Evolutionary conservation across 2,329 filamentous ascomycete species (phyloP).

Genomic region (Talaromyces verruculosus): DNA sequence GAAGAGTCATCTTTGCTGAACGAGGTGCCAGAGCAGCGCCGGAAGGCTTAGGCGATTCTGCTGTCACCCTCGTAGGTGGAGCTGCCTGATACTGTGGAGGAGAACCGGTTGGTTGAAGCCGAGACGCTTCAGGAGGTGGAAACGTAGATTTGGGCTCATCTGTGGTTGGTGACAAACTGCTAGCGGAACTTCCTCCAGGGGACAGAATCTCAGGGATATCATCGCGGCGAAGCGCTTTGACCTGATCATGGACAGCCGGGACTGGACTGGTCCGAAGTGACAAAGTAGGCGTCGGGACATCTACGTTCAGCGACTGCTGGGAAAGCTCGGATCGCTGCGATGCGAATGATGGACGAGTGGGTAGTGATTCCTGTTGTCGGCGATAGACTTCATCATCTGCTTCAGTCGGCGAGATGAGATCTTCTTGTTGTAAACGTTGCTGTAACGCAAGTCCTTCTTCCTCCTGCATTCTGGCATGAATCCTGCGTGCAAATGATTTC

Average conservation of each 20-base stretch:
- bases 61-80: background rate
- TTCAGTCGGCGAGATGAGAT: slow-evolving; percentile 33
- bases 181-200: slow-evolving; percentile 24
- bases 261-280: slow-evolving; percentile 32
- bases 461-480: slow-evolving; percentile 54
- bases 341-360: slow-evolving; percentile 28
- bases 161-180: slow-evolving; percentile 17
- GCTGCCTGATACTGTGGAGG: slow-evolving; percentile 8
- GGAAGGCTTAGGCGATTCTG: slow-evolving; percentile 7
- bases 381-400: slow-evolving; percentile 24
- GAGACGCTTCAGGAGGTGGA: slow-evolving; percentile 12
- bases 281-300: slow-evolving; percentile 29
- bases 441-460: slow-evolving; percentile 55
- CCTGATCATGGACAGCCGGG: slow-evolving; percentile 24
- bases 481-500: slow-evolving; percentile 47
- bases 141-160: slow-evolving; percentile 8
- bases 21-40: slow-evolving; percentile 19
- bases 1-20: slow-evolving; percentile 35
- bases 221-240: slow-evolving; percentile 29
- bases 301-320: slow-evolving; percentile 20
- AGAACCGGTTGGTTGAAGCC: background rate
- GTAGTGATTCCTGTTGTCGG: slow-evolving; percentile 20
- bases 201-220: slow-evolving; percentile 27
- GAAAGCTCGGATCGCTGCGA: slow-evolving; percentile 35
- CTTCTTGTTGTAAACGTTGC: slow-evolving; percentile 37